Conservation (phyloP, 495 filamentous ascomycete species). For the Parmelia sp. region DNA sequence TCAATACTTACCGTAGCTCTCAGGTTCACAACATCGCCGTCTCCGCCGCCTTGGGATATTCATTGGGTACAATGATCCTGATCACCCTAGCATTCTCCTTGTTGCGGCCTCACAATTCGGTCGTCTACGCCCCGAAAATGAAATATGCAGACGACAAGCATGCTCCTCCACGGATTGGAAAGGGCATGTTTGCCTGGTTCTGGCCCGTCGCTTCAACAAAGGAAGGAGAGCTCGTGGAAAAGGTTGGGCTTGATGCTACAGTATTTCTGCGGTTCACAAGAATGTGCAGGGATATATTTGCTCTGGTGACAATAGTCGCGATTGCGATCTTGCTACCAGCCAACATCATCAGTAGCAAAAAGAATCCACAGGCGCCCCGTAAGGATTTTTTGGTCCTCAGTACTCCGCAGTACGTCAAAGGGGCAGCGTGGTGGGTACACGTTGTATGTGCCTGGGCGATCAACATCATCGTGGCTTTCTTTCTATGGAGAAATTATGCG, state of each 20-base stretch:
- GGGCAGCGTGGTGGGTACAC: conserved; percentile 65
- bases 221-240: conserved; percentile 67
- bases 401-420: conserved; percentile 47
- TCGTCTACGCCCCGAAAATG: conserved; percentile 91
- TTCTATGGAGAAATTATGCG: conserved; percentile 87
- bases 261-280: conserved; percentile 82
- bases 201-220: conserved; percentile 66
- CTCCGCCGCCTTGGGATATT: conserved; percentile 73
- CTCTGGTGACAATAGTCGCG: conserved; percentile 64
- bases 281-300: conserved; percentile 91
- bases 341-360: conserved; percentile 55
- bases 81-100: conserved; percentile 79
- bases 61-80: conserved; percentile 62
- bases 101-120: conserved; percentile 78
- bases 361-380: conserved; percentile 23
- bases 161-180: conserved; percentile 83
- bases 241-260: conserved; percentile 82
- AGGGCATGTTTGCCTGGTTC: conserved; percentile 80
- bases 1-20: conserved; percentile 1
- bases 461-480: conserved; percentile 66
- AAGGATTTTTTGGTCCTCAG: conserved; percentile 41
- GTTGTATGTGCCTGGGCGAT: conserved; percentile 75
- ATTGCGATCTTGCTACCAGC: conserved; percentile 77
- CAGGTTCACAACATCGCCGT: conserved; percentile 60
- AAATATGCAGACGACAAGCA: conserved; percentile 90